A percentile compares a stretch with the other conserved stretches of the same genome.
These are phyloP conservation scores for Fusarium penzigii DNA, from an alignment of 2,329 filamentous ascomycete species.

Conservation along the genomic window DNA sequence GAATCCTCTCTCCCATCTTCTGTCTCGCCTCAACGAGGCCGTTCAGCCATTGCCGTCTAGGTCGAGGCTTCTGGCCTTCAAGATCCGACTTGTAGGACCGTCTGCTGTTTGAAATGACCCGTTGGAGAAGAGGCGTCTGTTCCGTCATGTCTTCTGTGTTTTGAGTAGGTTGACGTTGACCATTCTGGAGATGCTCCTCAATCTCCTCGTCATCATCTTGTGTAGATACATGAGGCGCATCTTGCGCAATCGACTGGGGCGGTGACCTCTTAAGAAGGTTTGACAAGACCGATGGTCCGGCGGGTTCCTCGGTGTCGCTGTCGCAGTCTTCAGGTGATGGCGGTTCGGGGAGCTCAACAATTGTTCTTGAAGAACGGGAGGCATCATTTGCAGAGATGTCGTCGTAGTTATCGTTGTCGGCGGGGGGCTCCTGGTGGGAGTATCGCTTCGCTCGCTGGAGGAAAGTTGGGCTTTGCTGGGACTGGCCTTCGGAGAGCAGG, in stretches of 20 bases:
- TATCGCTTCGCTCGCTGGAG: constrained; percentile 40
- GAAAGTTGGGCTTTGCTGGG: constrained; percentile 46
- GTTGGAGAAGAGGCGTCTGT: constrained; percentile 48
- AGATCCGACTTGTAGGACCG: constrained; percentile 42
- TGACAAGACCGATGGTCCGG: constrained; percentile 45
- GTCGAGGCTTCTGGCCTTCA: constrained; percentile 50
- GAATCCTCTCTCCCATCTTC: constrained; percentile 34
- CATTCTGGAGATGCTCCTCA: constrained; percentile 9
- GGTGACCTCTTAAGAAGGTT: constrained; percentile 53
- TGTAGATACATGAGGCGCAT: constrained; percentile 10
- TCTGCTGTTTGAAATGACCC: constrained; percentile 33
- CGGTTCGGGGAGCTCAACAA: constrained; percentile 61
- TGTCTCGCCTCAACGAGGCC: constrained; percentile 34
- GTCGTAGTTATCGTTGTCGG: constrained; percentile 24
- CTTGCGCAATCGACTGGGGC: constrained; percentile 37
- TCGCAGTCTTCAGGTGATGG: constrained; percentile 27
- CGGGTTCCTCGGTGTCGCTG: constrained; percentile 19
- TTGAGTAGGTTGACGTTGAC: constrained; percentile 9
- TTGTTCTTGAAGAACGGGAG: constrained; percentile 47
- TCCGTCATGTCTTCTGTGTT: constrained; percentile 37
- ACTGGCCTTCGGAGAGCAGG: constrained; percentile 66
- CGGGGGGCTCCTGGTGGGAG: constrained; percentile 26
- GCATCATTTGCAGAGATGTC: constrained; percentile 24
- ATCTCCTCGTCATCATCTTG: constrained; percentile 8
- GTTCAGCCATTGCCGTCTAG: constrained; percentile 36